phyloP scores from a whole-genome alignment of 768 basidiomycete genomes.

The Dacryopinax primogenitus region DNA sequence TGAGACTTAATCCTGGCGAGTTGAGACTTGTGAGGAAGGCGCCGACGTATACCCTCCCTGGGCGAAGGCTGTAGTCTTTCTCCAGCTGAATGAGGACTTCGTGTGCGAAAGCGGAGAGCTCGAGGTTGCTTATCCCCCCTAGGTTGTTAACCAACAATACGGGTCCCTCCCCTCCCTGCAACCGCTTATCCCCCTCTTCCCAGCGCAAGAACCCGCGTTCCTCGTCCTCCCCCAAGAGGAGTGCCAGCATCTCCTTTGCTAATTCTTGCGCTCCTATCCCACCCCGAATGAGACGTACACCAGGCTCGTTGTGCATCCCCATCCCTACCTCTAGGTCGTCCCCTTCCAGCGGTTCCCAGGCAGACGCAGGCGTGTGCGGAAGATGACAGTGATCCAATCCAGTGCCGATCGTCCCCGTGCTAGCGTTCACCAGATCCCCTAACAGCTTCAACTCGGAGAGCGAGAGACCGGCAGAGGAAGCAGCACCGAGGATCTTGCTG shows the following conservation, averaged over 20 bases:
- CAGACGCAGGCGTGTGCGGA: constrained; percentile 37
- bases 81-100: constrained; percentile 37
- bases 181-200: background rate
- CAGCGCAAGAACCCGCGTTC: background rate
- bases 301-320: constrained; percentile 83
- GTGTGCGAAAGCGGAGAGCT: constrained; percentile 54
- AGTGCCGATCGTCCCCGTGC: constrained; percentile 69
- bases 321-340: constrained; percentile 73
- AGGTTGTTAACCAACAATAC: constrained; percentile 80
- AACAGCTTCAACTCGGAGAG: constrained; percentile 56
- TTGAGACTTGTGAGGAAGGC: constrained; percentile 72
- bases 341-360: constrained; percentile 38
- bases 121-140: constrained; percentile 72
- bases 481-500: constrained; percentile 82
- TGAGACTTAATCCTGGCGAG: constrained; percentile 86
- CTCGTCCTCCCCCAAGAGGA: constrained; percentile 40
- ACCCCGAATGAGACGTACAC: constrained; percentile 49
- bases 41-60: constrained; percentile 35
- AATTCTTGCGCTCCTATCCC: constrained; percentile 54
- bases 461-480: constrained; percentile 51
- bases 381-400: constrained; percentile 86
- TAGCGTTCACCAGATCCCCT: constrained; percentile 53
- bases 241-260: constrained; percentile 52
- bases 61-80: constrained; percentile 23
- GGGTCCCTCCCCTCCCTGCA: constrained; percentile 48